Conservation (phyloP, 805 yeast species). For the Zygosaccharomyces lentus region DNA sequence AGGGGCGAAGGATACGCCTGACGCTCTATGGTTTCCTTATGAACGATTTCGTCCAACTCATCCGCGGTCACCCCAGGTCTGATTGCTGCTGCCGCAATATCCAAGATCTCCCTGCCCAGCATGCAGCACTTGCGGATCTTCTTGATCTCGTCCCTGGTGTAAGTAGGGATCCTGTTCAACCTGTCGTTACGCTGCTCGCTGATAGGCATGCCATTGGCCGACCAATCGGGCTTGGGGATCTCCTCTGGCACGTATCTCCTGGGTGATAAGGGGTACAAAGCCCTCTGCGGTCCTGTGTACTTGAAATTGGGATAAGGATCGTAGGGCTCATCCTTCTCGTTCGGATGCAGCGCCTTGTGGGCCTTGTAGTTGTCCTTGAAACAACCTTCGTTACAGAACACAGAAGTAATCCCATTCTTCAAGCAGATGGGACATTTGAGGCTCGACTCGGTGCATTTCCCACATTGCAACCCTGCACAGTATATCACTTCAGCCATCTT, state of each 20-base stretch:
- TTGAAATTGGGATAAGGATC: constrained; percentile 82
- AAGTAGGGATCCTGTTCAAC: constrained; percentile 57
- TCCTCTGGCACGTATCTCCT: constrained; percentile 66
- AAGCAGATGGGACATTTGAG: constrained; percentile 91
- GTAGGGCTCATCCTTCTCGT: constrained; percentile 50
- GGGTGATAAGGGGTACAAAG: constrained; percentile 76
- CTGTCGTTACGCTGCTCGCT: constrained; percentile 73
- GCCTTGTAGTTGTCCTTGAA: constrained; percentile 65
- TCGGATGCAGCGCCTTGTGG: constrained; percentile 76
- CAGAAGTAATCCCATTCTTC: constrained; percentile 56
- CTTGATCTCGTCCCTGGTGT: constrained; percentile 64
- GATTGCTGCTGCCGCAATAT: constrained; percentile 76
- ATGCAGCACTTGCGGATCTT: constrained; percentile 71
- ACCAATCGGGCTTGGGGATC: constrained; percentile 79
- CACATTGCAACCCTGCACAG: constrained; percentile 83
- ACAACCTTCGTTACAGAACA: constrained; percentile 81
- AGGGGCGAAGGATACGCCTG: constrained; percentile 92
- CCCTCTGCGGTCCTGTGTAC: constrained; percentile 71
- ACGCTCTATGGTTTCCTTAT: constrained; percentile 81
- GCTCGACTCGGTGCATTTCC: constrained; percentile 67
- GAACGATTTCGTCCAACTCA: constrained; percentile 80
- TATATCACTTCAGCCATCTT: constrained; percentile 11
- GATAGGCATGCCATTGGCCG: constrained; percentile 70
- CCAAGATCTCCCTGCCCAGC: constrained; percentile 83
- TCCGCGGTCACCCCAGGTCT: constrained; percentile 92